phyloP scores from a whole-genome alignment of 176 grass and related monocot species.

The Avena insularis region DNA sequence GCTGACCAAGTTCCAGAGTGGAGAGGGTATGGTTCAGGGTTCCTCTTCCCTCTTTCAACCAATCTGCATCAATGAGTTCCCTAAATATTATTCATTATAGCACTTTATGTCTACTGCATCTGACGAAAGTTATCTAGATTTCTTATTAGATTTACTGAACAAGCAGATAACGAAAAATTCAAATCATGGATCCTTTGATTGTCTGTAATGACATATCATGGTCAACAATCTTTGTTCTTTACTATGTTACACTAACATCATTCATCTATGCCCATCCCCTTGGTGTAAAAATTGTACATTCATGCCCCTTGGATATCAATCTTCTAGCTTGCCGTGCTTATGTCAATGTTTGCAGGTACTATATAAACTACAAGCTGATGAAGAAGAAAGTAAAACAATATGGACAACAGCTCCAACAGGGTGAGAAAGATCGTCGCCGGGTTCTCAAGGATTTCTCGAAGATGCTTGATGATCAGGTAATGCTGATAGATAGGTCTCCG shows the following conservation, averaged over 20 bases:
- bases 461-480: slow-evolving; percentile 99
- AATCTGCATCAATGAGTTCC: neutral
- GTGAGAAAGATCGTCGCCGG: slow-evolving; percentile 72
- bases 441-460: slow-evolving; percentile 96
- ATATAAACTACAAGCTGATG: slow-evolving; percentile 99
- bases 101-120: neutral
- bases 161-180: slow-evolving; percentile 20
- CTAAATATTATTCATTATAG: slow-evolving; percentile 15
- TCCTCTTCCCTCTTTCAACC: neutral
- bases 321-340: slow-evolving; percentile 20
- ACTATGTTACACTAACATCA: neutral
- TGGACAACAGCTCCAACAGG: slow-evolving; percentile 74
- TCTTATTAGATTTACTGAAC: slow-evolving; percentile 11
- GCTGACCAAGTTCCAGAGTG: slow-evolving; percentile 79
- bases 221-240: neutral
- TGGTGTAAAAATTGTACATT: neutral
- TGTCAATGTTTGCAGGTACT: slow-evolving; percentile 69
- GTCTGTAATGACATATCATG: neutral
- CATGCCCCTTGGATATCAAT: neutral
- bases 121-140: neutral
- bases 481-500: slow-evolving; percentile 8
- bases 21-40: slow-evolving; percentile 63
- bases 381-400: slow-evolving; percentile 98
- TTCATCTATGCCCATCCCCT: neutral
- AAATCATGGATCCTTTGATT: slow-evolving; percentile 3